Conservation (phyloP, 495 filamentous ascomycete genomes). For the Neurospora tetrasperma region DNA sequence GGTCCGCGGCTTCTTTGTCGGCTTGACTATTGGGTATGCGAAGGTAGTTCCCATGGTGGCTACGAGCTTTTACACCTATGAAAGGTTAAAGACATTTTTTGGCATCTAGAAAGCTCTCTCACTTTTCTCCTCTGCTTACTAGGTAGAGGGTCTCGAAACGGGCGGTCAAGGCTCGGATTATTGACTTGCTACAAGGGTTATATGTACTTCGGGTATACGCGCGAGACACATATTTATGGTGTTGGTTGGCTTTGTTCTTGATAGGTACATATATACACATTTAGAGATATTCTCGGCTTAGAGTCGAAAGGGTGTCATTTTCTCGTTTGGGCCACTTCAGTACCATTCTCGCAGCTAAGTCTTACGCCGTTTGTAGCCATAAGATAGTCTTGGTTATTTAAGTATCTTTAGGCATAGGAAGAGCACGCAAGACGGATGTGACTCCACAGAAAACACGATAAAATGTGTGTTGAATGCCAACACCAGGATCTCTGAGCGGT, state of each 20-base stretch:
- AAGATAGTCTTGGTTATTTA: not conserved
- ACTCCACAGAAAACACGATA: not conserved
- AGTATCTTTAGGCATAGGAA: not conserved
- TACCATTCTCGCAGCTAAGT: not conserved
- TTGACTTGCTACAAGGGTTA: not conserved
- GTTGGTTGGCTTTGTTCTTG: not conserved
- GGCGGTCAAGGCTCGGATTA: not conserved
- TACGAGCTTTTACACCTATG: slow-evolving; percentile 66
- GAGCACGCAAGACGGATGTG: not conserved
- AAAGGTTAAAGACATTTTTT: slow-evolving; percentile 64
- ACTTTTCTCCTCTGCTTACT: slow-evolving; percentile 6
- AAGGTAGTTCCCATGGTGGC: slow-evolving; percentile 91
- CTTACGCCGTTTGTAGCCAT: not conserved
- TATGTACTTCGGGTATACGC: not conserved
- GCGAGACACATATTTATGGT: not conserved
- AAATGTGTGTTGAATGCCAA: not conserved
- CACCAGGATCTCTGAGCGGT: not conserved
- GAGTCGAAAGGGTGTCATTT: not conserved
- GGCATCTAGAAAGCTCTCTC: slow-evolving; percentile 45
- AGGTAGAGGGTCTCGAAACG: not conserved
- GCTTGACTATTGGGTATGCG: slow-evolving; percentile 85
- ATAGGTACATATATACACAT: not conserved
- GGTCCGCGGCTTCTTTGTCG: slow-evolving; percentile 79
- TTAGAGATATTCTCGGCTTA: not conserved
- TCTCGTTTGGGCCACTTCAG: not conserved